These are phyloP conservation scores for Lignosus rhinocerotis DNA, from an alignment of 1,284 basidiomycete species.

Conservation along the genomic window DNA sequence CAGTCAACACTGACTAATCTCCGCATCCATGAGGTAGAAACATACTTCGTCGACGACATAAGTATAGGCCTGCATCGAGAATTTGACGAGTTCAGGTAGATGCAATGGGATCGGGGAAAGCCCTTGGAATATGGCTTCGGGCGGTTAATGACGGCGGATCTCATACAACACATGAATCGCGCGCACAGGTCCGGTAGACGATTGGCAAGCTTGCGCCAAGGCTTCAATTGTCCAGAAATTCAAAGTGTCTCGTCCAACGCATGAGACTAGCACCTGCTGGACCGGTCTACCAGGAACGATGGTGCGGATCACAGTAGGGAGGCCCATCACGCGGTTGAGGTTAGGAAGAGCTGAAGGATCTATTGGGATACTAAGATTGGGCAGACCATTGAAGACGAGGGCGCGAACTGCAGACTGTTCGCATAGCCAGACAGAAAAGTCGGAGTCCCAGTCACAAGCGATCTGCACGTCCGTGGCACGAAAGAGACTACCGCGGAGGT, in stretches of 20 bases:
- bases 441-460: conserved; percentile 3
- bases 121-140: neutral
- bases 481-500: conserved; percentile 4
- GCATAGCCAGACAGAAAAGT: neutral
- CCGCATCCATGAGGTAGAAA: neutral
- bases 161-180: neutral
- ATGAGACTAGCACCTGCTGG: neutral
- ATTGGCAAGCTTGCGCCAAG: neutral
- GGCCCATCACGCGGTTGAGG: neutral
- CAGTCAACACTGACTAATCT: too few species aligned
- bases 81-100: neutral
- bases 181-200: neutral
- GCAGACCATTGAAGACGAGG: neutral
- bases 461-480: neutral
- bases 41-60: neutral
- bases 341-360: neutral
- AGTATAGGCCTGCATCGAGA: neutral
- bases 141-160: neutral
- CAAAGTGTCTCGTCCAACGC: neutral
- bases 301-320: neutral
- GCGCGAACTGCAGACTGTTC: conserved; percentile 1
- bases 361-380: neutral
- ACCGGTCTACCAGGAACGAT: neutral
- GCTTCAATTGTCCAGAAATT: neutral
- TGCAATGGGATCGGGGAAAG: neutral